Evolutionary conservation across 2,329 filamentous ascomycete genomes (phyloP), one percentile per base, ranked within the genome.

Genomic region (Neonectria punicea): DNA sequence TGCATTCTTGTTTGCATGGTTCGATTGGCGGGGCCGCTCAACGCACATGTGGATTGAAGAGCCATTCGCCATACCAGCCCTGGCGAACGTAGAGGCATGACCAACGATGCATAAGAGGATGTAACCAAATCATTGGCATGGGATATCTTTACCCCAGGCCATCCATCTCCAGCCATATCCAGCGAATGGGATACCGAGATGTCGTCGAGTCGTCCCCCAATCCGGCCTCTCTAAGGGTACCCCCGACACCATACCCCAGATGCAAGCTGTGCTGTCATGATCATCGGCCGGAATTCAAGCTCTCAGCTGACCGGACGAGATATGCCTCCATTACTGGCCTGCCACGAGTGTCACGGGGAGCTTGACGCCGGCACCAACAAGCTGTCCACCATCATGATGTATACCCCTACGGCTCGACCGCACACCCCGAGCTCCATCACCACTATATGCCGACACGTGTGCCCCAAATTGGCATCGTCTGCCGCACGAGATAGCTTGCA

Each of bases 241-340:
- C 62, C 61, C 39, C 67, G 49, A 74, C 66, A 56, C 63, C 59
- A 55, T 55, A 39, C 57, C 25, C 63, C 57, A 57, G 66, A 71
- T 74, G 68, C 69, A 67, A 47, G 61, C 46, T 71, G 70, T 63
- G 71, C 67, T 74, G 72, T 71, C 67, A 67, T 65, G 65, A 68
- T 68, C 65, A 60, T 61, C 63, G 36, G 56, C 39, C 34, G 51
- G 18, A 11, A 43, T 18, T 50, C 34, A 58, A 63, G 39, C 53
- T 34, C 59, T 46, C 64, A 63, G 61, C 59, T 70, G 67, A 66
- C 65, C 56, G 64, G 65, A 34, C 44, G 44, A 53, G 41, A 53
- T 44, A 32, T 51, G 51, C 55, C 60, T 61, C 65, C 65, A 63
- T 59, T 67, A 61, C 50, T 66, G 55, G 55, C 61, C 49, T 54